Base-by-base conservation (phyloP, 106 monocot genomes). In the Alisma plantagoaquatica region DNA sequence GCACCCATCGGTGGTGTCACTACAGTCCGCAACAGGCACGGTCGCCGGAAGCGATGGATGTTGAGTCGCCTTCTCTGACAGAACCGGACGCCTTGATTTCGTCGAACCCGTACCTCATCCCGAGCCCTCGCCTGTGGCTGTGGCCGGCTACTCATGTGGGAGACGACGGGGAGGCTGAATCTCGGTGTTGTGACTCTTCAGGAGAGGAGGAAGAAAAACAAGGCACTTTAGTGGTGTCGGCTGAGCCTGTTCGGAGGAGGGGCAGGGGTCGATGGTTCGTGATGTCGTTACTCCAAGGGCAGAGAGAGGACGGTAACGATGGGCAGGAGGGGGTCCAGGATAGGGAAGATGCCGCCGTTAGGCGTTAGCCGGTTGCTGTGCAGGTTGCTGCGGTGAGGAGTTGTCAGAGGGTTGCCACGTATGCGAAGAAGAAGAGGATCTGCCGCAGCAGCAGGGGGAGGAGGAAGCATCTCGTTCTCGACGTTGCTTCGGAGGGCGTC, bases 241-340 rank as follows among this genome's bases (percentile, higher is more conserved):
- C 23, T 31, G 7, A 24, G 18, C 1, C 45, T 4, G 46, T 1
- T 20, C 27, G 52, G 8, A 32, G 51, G 51, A 42, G 43, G 42
- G 3, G 28, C 27, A 57, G 45, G 57, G 51, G 68, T 14, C 62
- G 59, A 43, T 75, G 74, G 74, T 62, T 75, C 3, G n/a, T 63
- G 68, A 75, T 63, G 51, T 56, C 63, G 43, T 41, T 57, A 8
- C 53, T 43, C 49, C 24, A 47, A 1, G 49, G 30, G 33, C 47
- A 61, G 21, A 33, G 26, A 23, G 41, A 26, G 43, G 9, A 27
- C 23, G 31, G 32, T 41, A 38, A 38, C 35, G 35, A 14, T 38
- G 35, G 14, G 35, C 63, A 49, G 19, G 29, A 60, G 38, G 51
- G 35, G n/a, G n/a, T n/a, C n/a, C n/a, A n/a, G n/a, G n/a, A n/a